These are phyloP conservation scores for Didymosphaeria variabile DNA, from an alignment of 2,329 filamentous ascomycete genomes.

Conservation along the genomic window DNA sequence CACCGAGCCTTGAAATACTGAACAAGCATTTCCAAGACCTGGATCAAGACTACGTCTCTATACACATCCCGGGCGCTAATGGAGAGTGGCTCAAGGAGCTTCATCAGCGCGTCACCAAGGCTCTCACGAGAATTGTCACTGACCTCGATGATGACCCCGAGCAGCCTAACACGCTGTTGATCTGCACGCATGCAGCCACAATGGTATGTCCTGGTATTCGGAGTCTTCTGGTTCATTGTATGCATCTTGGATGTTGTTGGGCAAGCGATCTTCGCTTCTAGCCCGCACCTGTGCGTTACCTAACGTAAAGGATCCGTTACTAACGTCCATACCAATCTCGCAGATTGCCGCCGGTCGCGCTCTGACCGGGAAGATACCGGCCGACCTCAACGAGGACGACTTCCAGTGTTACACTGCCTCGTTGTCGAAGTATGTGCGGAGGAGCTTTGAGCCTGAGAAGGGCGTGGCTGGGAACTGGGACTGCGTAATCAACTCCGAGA, in stretches of 20 bases:
- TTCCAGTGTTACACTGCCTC: conserved; percentile 87
- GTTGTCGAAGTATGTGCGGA: conserved; percentile 72
- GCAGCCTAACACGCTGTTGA: conserved; percentile 72
- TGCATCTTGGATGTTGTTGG: neutral
- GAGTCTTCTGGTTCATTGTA: neutral
- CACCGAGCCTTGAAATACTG: conserved; percentile 71
- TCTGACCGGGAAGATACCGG: conserved; percentile 80
- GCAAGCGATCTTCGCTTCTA: neutral
- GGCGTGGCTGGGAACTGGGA: conserved; percentile 82
- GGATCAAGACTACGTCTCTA: conserved; percentile 66
- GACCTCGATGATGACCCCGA: conserved; percentile 73
- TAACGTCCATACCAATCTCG: neutral
- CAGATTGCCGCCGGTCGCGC: conserved; percentile 81
- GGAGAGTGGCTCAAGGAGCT: conserved; percentile 84
- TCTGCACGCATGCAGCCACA: conserved; percentile 90
- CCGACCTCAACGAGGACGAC: conserved; percentile 76
- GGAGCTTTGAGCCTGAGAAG: conserved; percentile 56
- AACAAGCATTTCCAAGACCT: conserved; percentile 71
- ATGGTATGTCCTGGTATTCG: conserved; percentile 52
- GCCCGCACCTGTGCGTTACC: neutral
- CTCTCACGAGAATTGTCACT: conserved; percentile 74
- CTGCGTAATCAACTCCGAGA: conserved; percentile 83
- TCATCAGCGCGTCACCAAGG: conserved; percentile 79
- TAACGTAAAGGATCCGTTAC: neutral
- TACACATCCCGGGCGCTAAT: conserved; percentile 72